Evolutionary conservation across 2,329 filamentous ascomycete species (phyloP).

Genomic region (Stemphylium vesicarium): DNA sequence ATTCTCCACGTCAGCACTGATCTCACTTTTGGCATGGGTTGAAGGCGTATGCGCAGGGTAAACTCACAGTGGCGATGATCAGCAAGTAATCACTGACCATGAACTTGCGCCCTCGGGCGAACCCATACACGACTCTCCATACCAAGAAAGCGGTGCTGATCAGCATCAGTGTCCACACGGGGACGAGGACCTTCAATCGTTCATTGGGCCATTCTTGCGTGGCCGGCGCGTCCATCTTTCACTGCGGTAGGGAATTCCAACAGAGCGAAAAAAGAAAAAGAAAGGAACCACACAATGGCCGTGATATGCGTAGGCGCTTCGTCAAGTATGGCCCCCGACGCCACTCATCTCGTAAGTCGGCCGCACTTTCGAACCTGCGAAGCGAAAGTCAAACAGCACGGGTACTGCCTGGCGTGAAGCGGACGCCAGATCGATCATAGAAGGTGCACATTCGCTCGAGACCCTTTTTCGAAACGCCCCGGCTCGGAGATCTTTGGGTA

Average conservation of each 20-base stretch:
- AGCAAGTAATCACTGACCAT: conserved; percentile 35
- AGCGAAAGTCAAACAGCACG: conserved; percentile 7
- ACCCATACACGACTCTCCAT: conserved; percentile 33
- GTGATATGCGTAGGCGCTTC: conserved; percentile 4
- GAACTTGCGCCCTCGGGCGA: conserved; percentile 27
- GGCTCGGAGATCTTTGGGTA: conserved; percentile 1
- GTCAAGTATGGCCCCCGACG: conserved; percentile 1
- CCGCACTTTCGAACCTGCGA: not conserved
- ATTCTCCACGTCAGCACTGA: conserved; percentile 7
- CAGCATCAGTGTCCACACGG: conserved; percentile 25
- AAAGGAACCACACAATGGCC: not conserved
- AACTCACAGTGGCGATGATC: conserved; percentile 34
- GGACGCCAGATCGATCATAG: conserved; percentile 10
- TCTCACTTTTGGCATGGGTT: not conserved
- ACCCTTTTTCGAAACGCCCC: conserved; percentile 9
- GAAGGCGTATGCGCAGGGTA: not conserved
- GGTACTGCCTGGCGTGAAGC: not conserved
- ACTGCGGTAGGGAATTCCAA: not conserved
- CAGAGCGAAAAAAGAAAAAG: conserved; percentile 1
- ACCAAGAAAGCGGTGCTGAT: conserved; percentile 31
- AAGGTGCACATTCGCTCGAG: conserved; percentile 6
- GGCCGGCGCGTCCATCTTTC: conserved; percentile 17
- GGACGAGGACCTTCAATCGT: conserved; percentile 27
- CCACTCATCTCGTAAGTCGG: conserved; percentile 6
- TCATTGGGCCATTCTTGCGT: conserved; percentile 33